A percentile compares a stretch with the other conserved stretches of the same genome.
Conservation (phyloP, 768 basidiomycete genomes). For the Dioszegia hungarica region DNA sequence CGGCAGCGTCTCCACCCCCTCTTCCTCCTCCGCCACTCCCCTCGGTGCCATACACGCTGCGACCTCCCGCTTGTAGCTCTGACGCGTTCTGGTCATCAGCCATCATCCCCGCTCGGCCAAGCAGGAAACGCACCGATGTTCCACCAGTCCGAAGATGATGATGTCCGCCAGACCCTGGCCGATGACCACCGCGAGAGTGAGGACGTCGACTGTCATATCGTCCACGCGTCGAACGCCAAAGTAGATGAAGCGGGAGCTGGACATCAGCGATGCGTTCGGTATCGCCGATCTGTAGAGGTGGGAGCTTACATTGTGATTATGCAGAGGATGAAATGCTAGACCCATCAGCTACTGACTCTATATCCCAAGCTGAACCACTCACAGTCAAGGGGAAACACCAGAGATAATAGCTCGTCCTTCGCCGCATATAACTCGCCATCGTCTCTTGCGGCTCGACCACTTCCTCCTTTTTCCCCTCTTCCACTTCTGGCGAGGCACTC, state of each 20-base stretch:
- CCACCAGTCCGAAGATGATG: constrained; percentile 19
- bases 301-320: constrained; percentile 13
- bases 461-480: background rate
- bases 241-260: constrained; percentile 10
- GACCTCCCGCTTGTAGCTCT: constrained; percentile 5
- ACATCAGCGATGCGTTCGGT: background rate
- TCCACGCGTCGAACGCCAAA: background rate
- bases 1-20: constrained; percentile 1
- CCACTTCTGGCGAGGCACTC: constrained; percentile 5
- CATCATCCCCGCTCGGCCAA: too few species aligned
- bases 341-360: background rate
- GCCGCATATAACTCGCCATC: constrained; percentile 20
- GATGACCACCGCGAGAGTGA: constrained; percentile 12
- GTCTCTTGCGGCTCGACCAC: constrained; percentile 9
- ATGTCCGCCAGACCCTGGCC: constrained; percentile 17
- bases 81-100: background rate
- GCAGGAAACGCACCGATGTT: background rate
- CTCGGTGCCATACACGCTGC: background rate
- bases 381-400: constrained; percentile 22
- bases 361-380: background rate
- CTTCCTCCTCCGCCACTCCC: background rate
- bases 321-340: constrained; percentile 19
- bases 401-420: constrained; percentile 12
- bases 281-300: background rate
- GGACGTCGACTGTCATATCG: constrained; percentile 5